A percentile compares a stretch with the other conserved stretches of the same genome.
Conservation (phyloP, 179 eudicot species). For the Spergularia azorica region DNA sequence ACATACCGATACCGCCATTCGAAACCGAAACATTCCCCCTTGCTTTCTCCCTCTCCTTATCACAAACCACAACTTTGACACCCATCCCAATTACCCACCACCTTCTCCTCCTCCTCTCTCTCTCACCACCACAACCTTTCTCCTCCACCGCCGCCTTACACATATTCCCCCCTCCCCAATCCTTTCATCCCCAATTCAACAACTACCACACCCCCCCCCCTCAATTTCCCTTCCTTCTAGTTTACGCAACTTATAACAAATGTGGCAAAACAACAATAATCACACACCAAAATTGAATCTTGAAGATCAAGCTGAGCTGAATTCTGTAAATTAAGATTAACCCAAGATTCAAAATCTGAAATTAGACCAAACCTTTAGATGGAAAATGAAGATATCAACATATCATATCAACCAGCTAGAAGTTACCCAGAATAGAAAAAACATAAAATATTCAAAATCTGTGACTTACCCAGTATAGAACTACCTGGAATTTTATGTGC, state of each 20-base stretch:
- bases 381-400: background rate
- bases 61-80: constrained; percentile 31
- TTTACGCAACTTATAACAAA: constrained; percentile 1
- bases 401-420: background rate
- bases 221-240: background rate
- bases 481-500: background rate
- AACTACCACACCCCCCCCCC: background rate
- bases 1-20: constrained; percentile 10
- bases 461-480: constrained; percentile 29
- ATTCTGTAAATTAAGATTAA: background rate
- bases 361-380: background rate
- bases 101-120: constrained; percentile 38
- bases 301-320: background rate
- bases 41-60: constrained; percentile 51
- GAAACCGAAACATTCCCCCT: constrained; percentile 27
- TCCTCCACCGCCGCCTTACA: constrained; percentile 45
- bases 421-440: constrained; percentile 19
- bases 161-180: constrained; percentile 30
- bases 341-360: constrained; percentile 3
- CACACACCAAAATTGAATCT: constrained; percentile 11
- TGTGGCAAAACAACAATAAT: constrained; percentile 6
- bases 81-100: constrained; percentile 43
- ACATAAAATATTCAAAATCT: background rate
- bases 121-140: constrained; percentile 21
- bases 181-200: constrained; percentile 31